phyloP scores from a whole-genome alignment of 768 basidiomycete genomes.

The Naematelia encephala region DNA sequence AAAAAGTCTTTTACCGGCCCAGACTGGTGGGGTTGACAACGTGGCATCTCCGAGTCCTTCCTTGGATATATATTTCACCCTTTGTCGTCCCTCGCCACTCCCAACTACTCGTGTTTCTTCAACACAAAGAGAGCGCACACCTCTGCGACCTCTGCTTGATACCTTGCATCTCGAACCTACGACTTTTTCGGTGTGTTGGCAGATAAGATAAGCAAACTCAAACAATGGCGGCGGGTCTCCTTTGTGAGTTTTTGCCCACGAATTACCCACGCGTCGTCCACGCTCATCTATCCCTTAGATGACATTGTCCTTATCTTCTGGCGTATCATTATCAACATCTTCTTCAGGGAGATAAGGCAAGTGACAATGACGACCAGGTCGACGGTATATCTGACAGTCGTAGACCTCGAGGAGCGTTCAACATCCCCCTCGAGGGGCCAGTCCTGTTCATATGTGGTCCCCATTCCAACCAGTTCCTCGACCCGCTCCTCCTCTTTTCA shows the following conservation, averaged over 20 bases:
- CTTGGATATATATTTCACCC: not conserved
- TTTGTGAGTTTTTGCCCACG: conserved; percentile 20
- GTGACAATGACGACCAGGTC: conserved; percentile 10
- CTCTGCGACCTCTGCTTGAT: no score
- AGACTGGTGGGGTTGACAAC: not conserved
- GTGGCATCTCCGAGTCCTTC: not conserved
- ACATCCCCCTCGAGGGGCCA: conserved; percentile 84
- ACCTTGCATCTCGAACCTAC: no score
- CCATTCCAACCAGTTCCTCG: conserved; percentile 92
- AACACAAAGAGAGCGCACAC: no score
- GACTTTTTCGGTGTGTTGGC: not conserved
- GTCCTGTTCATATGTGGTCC: conserved; percentile 91
- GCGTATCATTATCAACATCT: conserved; percentile 78
- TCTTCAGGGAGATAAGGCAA: conserved; percentile 82
- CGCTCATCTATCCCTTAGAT: conserved; percentile 54
- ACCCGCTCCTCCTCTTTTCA: conserved; percentile 76
- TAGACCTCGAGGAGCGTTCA: conserved; percentile 85
- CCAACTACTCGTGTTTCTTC: no score
- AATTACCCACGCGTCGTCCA: conserved; percentile 14
- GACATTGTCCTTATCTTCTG: conserved; percentile 79
- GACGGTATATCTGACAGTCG: not conserved
- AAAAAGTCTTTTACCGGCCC: not conserved
- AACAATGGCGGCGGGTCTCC: conserved; percentile 37
- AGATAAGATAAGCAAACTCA: not conserved
- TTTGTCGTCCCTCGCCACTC: no score